Conservation (phyloP, 176 grass and related monocot genomes). For the Pharus latifolius region DNA sequence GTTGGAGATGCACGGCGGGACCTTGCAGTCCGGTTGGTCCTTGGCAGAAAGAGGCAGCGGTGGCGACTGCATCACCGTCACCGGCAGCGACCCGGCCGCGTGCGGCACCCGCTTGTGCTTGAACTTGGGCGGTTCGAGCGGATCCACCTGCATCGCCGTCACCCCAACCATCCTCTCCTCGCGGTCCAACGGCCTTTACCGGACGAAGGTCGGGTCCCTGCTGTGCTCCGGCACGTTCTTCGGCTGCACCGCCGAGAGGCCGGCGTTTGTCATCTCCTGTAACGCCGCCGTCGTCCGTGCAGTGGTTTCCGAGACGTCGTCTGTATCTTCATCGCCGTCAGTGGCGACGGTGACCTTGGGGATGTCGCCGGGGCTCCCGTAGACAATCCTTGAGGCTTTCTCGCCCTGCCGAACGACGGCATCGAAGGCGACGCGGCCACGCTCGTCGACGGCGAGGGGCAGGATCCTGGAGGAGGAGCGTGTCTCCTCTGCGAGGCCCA, state of each 20-base stretch:
- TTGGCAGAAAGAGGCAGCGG: slow-evolving; percentile 1
- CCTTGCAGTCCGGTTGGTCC: slow-evolving; percentile 26
- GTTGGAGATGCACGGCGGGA: slow-evolving; percentile 22
- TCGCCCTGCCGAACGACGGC: slow-evolving; percentile 48
- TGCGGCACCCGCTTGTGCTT: slow-evolving; percentile 11
- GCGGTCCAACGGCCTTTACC: slow-evolving; percentile 29
- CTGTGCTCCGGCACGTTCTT: slow-evolving; percentile 20
- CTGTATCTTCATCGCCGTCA: background rate
- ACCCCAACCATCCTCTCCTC: slow-evolving; percentile 23
- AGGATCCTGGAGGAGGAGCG: slow-evolving; percentile 37
- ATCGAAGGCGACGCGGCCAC: slow-evolving; percentile 40
- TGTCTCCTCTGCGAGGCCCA: slow-evolving; percentile 33
- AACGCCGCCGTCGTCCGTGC: slow-evolving; percentile 23
- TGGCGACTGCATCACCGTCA: slow-evolving; percentile 26
- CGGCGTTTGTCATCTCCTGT: slow-evolving; percentile 17
- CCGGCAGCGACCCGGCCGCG: background rate
- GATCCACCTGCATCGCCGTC: slow-evolving; percentile 4
- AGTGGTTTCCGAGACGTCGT: slow-evolving; percentile 23
- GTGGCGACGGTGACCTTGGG: slow-evolving; percentile 7
- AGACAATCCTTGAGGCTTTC: slow-evolving; percentile 42
- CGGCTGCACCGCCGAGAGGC: slow-evolving; percentile 27
- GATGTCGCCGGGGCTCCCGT: slow-evolving; percentile 32
- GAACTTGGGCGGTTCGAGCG: slow-evolving; percentile 22
- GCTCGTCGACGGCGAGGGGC: slow-evolving; percentile 29
- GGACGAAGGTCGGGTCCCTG: slow-evolving; percentile 24